phyloP scores from a whole-genome alignment of 768 basidiomycete genomes.

The Galerina sulciceps region DNA sequence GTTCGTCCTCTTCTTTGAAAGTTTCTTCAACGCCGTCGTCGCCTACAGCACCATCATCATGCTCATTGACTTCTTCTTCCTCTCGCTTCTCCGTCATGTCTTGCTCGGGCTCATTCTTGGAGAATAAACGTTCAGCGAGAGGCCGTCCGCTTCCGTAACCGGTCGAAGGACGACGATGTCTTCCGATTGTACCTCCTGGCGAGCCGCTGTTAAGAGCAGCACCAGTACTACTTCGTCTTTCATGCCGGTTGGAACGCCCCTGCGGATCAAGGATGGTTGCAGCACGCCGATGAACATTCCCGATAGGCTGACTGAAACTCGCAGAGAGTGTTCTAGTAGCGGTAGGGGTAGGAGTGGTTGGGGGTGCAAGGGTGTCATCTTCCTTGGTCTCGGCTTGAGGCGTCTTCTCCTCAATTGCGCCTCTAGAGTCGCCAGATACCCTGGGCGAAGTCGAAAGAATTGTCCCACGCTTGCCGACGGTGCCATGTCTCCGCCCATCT shows the following conservation, averaged over 20 bases:
- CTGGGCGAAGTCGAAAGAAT: constrained; percentile 44
- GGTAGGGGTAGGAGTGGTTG: constrained; percentile 7
- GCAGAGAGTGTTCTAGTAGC: constrained; percentile 33
- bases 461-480: constrained; percentile 50
- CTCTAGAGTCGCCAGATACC: constrained; percentile 34
- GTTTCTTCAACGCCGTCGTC: constrained; percentile 43
- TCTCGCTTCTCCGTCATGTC: constrained; percentile 50
- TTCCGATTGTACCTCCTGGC: constrained; percentile 62
- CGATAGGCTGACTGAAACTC: constrained; percentile 61
- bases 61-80: constrained; percentile 37
- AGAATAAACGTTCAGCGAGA: constrained; percentile 53
- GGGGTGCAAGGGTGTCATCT: constrained; percentile 28
- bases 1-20: constrained; percentile 53
- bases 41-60: constrained; percentile 28
- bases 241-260: constrained; percentile 65
- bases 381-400: constrained; percentile 27
- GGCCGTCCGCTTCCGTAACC: constrained; percentile 52
- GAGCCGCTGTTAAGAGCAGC: constrained; percentile 50
- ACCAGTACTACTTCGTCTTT: constrained; percentile 78
- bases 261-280: constrained; percentile 79
- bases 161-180: constrained; percentile 74
- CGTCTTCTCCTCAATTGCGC: constrained; percentile 28
- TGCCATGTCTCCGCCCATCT: constrained; percentile 40
- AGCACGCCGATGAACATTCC: constrained; percentile 69
- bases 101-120: constrained; percentile 45